Evolutionary conservation across 257 asterid species (phyloP), one percentile per base, ranked within the genome.

Genomic region (Nicotiana sylvestris): DNA sequence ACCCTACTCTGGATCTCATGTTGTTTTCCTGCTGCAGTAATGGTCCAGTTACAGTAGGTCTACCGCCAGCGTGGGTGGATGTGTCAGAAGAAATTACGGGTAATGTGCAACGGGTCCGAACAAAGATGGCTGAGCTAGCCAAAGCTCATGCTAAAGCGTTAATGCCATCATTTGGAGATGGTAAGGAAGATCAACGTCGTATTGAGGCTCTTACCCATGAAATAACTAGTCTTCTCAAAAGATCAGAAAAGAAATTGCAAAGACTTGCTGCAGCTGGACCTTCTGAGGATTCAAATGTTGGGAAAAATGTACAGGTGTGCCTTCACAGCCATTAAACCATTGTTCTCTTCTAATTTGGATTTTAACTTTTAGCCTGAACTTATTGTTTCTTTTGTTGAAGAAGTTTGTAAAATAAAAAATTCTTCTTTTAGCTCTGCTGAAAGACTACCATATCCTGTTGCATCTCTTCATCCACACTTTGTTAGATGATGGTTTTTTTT

Each of bases 31-130:
- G 33, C 66, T 84, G 81, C 93, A 92, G 97, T 88, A 87, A 91
- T 88, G 95, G 98, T 81, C 90, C 95, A 37, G 97, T 91, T 85
- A 88, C 98, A 67, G 93, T 96, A 81, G 99, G 99, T 83, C 86
- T 96, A 84, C 99, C 98, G 18, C 99, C 99, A 83, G 97, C 97
- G 60, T 96, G 99, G 98, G 99, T 96, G 83, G 98, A 96, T 86
- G 88, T 96, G 69, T 96, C 98, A 69, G 99, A 96, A 90, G 99
- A 96, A 87, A 91, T 96, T 81, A 85, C 98, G 39, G 90, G 89
- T 80, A 91, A 94, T 87, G 89, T 96, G 88, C 97, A 94, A 87
- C 94, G 90, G 77, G 91, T 86, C 56, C 89, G 97, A 81, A 89
- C 86, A 66, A 94, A 90, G 90, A 94, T 96, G 97, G 90, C 88